These are phyloP conservation scores for Salix caprea DNA, from an alignment of 345 rosid species.

Conservation along the genomic window DNA sequence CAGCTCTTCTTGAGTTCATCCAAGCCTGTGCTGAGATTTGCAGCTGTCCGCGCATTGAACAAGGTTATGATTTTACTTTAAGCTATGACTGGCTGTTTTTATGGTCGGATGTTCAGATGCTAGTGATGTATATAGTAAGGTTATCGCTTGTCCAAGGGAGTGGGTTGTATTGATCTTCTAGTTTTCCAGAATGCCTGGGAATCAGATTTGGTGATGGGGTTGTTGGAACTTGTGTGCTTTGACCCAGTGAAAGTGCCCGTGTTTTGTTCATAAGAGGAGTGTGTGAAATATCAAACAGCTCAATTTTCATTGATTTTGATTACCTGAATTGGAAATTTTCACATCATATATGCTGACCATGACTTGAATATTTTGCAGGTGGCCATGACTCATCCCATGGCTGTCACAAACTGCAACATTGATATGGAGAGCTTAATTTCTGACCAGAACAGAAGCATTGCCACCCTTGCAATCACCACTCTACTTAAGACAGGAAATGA, in stretches of 20 bases:
- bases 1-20: slow-evolving; percentile 97
- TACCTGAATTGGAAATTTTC: neutral
- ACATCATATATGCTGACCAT: neutral
- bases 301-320: neutral
- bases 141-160: neutral
- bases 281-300: neutral
- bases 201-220: neutral
- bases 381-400: slow-evolving; percentile 99
- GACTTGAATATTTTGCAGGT: slow-evolving; percentile 49
- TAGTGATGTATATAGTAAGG: neutral
- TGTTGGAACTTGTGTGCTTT: neutral
- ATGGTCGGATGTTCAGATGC: neutral
- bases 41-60: slow-evolving; percentile 96
- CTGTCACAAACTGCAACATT: slow-evolving; percentile 96
- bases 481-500: slow-evolving; percentile 97
- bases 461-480: slow-evolving; percentile 97
- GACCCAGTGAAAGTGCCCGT: neutral
- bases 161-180: neutral
- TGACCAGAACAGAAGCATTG: slow-evolving; percentile 97
- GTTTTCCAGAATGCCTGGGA: neutral
- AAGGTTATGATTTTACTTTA: slow-evolving; percentile 46
- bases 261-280: neutral
- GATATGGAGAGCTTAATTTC: slow-evolving; percentile 98
- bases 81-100: neutral
- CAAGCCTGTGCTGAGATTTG: slow-evolving; percentile 93